Evolutionary conservation across 2,329 filamentous ascomycete species (phyloP).

Genomic region (Zymoseptoria passerinii): DNA sequence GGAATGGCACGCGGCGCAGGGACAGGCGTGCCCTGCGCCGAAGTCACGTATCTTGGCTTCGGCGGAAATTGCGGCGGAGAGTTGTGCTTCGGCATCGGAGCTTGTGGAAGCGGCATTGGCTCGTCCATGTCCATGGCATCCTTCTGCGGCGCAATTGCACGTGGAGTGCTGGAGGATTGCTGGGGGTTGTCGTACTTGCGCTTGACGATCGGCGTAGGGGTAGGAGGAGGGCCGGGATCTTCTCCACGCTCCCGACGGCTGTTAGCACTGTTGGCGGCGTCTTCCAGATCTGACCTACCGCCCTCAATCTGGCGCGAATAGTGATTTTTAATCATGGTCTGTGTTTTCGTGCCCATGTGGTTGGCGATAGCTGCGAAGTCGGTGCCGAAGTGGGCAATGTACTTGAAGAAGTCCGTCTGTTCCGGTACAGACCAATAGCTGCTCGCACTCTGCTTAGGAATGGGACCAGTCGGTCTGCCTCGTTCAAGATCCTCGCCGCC

Average conservation of each 20-base stretch:
- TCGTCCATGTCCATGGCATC: conserved; percentile 36
- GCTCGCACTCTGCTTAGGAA: conserved; percentile 38
- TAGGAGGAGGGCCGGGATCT: conserved; percentile 40
- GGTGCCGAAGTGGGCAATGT: conserved; percentile 67
- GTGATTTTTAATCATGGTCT: conserved; percentile 67
- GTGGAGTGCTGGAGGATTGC: conserved; percentile 28
- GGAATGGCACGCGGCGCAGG: conserved; percentile 22
- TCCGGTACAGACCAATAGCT: conserved; percentile 87
- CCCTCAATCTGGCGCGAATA: conserved; percentile 40
- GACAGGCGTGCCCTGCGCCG: conserved; percentile 26
- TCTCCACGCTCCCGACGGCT: conserved; percentile 36
- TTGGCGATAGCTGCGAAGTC: conserved; percentile 68
- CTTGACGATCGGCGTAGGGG: conserved; percentile 41
- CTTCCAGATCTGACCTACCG: conserved; percentile 36
- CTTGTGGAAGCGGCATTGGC: conserved; percentile 19
- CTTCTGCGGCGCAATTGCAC: conserved; percentile 37
- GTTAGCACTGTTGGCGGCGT: conserved; percentile 37
- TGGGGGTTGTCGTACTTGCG: conserved; percentile 40
- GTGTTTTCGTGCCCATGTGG: conserved; percentile 76
- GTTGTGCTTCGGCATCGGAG: conserved; percentile 27
- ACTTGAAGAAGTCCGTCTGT: conserved; percentile 64
- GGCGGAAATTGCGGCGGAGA: conserved; percentile 29
- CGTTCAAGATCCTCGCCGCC: conserved; percentile 19
- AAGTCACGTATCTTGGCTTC: conserved; percentile 25
- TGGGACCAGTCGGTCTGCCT: conserved; percentile 14